These are phyloP conservation scores for Talaromyces rugulosus DNA, from an alignment of 2,329 filamentous ascomycete species.

Conservation along the genomic window DNA sequence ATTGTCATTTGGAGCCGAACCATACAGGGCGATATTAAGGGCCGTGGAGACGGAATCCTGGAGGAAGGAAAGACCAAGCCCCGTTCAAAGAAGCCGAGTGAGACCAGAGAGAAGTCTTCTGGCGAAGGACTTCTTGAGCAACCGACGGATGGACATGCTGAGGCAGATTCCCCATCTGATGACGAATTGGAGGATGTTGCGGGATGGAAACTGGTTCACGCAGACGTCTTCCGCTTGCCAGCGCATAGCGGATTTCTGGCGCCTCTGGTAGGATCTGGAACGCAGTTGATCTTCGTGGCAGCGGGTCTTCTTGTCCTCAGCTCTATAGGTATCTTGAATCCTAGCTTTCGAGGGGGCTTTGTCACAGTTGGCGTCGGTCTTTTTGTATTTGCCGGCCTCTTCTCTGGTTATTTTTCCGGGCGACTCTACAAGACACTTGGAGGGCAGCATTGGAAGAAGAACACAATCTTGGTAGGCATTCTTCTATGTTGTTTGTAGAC, in stretches of 20 bases:
- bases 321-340: conserved; percentile 74
- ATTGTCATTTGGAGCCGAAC: conserved; percentile 78
- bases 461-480: conserved; percentile 58
- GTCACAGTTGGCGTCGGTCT: conserved; percentile 77
- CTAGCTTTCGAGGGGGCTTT: conserved; percentile 85
- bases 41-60: conserved; percentile 60
- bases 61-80: conserved; percentile 63
- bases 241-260: conserved; percentile 67
- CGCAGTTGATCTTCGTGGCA: conserved; percentile 80
- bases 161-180: conserved; percentile 59
- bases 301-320: conserved; percentile 67
- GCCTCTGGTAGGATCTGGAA: conserved; percentile 77
- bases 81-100: conserved; percentile 42
- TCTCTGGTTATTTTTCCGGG: conserved; percentile 84
- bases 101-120: conserved; percentile 46
- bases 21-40: conserved; percentile 72
- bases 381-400: conserved; percentile 76
- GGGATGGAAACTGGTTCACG: conserved; percentile 84
- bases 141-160: conserved; percentile 47
- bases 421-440: conserved; percentile 80
- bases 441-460: conserved; percentile 68
- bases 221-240: conserved; percentile 79
- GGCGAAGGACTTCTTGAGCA: conserved; percentile 58
- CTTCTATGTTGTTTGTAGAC: background rate
- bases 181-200: conserved; percentile 76